Evolutionary conservation across 495 filamentous ascomycete genomes (phyloP).

Genomic region (Podospora bellae-mahoneyi): DNA sequence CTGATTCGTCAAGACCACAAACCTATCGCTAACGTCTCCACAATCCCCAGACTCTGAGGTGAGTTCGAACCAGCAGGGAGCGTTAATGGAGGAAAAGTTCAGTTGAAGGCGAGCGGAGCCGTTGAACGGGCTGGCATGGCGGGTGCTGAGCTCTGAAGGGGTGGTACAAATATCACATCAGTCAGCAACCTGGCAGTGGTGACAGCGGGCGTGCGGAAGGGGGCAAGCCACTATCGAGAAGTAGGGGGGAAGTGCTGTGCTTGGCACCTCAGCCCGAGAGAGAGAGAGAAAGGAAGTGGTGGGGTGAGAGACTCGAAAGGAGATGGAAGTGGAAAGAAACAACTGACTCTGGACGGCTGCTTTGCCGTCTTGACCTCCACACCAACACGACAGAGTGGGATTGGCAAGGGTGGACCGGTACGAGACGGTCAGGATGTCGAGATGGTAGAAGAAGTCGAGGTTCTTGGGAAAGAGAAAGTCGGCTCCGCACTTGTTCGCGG

Average conservation of each 20-base stretch:
- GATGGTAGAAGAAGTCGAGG: conserved; percentile 17
- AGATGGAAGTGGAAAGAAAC: conserved; percentile 18
- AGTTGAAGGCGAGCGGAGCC: conserved; percentile 24
- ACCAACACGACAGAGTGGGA: conserved; percentile 28
- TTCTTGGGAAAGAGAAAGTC: neutral
- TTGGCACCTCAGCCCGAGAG: neutral
- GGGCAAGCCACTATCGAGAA: conserved; percentile 10
- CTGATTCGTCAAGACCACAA: conserved; percentile 14
- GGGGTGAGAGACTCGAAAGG: neutral
- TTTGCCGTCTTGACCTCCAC: conserved; percentile 18
- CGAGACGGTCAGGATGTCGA: conserved; percentile 31
- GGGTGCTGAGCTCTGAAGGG: conserved; percentile 22
- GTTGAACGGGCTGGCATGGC: conserved; percentile 24
- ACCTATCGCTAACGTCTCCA: conserved; percentile 19
- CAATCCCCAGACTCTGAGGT: conserved; percentile 20
- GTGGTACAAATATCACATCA: conserved; percentile 15
- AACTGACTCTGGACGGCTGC: conserved; percentile 23
- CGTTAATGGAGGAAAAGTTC: conserved; percentile 24
- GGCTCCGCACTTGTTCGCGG: neutral
- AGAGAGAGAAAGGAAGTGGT: neutral
- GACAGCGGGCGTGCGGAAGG: conserved; percentile 8
- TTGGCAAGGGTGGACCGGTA: conserved; percentile 27
- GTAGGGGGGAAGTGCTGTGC: neutral
- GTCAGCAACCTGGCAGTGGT: conserved; percentile 20
- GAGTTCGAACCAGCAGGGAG: conserved; percentile 34